Percentiles rank a stretch among this genome's conserved stretches.
phyloP scores from a whole-genome alignment of 139 green algal genomes.

The Asterochloris erici region DNA sequence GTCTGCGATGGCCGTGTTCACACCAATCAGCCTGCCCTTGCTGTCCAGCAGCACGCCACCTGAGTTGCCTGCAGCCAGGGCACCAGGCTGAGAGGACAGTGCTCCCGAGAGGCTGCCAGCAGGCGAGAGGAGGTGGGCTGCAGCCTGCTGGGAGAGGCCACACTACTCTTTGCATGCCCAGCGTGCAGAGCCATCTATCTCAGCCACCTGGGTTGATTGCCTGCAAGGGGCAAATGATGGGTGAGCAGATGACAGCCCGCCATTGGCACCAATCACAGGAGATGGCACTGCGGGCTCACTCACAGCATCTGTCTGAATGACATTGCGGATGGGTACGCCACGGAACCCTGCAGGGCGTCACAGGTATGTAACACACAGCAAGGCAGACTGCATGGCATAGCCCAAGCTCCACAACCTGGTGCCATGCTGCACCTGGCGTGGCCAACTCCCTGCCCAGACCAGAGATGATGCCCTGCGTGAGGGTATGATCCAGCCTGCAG shows the following conservation, averaged over 20 bases:
- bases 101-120: too few relatives aligned
- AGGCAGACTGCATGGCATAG: not conserved
- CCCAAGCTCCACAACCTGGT: not conserved
- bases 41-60: constrained; percentile 47
- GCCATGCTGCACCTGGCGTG: not conserved
- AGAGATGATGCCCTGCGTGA: constrained; percentile 70
- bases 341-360: not conserved
- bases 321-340: constrained; percentile 31
- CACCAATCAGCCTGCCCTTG: constrained; percentile 62
- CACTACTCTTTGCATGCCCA: too few relatives aligned
- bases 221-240: too few relatives aligned
- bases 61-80: constrained; percentile 32
- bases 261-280: not conserved
- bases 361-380: not conserved
- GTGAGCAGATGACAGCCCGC: not conserved
- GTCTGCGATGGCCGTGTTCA: constrained; percentile 77
- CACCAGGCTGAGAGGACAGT: too few relatives aligned
- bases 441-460: constrained; percentile 57
- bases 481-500: constrained; percentile 61
- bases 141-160: not conserved
- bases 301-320: constrained; percentile 61
- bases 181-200: too few relatives aligned
- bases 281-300: constrained; percentile 65
- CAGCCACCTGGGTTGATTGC: too few relatives aligned
- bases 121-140: not conserved